Evolutionary conservation across 2,329 filamentous ascomycete genomes (phyloP), one percentile per base, ranked within the genome.

Genomic region (Aureobasidium mangrovei): DNA sequence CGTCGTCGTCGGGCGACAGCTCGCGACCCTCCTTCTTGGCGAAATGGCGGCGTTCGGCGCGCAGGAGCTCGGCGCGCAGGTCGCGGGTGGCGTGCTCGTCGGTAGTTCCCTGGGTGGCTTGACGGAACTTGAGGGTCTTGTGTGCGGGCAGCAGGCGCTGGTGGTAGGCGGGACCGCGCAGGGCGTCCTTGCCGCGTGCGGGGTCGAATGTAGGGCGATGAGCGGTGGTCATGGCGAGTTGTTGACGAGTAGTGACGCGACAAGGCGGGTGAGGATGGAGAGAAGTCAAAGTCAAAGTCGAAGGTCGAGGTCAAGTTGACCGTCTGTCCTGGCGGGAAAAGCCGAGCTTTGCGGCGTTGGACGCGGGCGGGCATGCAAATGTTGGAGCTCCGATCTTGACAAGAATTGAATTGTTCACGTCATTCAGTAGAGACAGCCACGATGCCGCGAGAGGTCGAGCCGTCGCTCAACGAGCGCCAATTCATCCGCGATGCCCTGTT

Each of bases 121-220:
- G 82, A 27, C 89, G 82, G 67, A 85, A 86, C 74, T 98, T 98
- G 67, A 98, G 84, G 60, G 88, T 84, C 9, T 88, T 97, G 70
- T 98, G 86, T 32, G 93, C 93, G 33, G 93, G 91, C 10, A 96
- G 84, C 12, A 97, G 85, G 63, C 93, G 86, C 72, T 97, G 91
- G 69, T 98, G 93, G 75, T 96, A 97, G 63, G 90, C 91, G 47
- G 89, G 88, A 45, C 93, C 93, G 65, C 90, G 86, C 57, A 90
- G 85, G 64, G 91, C 89, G 72, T 98, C 93, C 77, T 96, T 96
- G 69, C 93, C 93, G 68, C 85, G 83, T 40, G 91, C 91, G 60
- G 93, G 93, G 70, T 98, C 93, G 68, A 98, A 98, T 0, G 93
- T 98, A 55, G 93, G 93, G 74, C 93, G 86, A 68, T 84, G 82